Conservation (phyloP, 768 basidiomycete genomes). For the Collybiopsis confluens region DNA sequence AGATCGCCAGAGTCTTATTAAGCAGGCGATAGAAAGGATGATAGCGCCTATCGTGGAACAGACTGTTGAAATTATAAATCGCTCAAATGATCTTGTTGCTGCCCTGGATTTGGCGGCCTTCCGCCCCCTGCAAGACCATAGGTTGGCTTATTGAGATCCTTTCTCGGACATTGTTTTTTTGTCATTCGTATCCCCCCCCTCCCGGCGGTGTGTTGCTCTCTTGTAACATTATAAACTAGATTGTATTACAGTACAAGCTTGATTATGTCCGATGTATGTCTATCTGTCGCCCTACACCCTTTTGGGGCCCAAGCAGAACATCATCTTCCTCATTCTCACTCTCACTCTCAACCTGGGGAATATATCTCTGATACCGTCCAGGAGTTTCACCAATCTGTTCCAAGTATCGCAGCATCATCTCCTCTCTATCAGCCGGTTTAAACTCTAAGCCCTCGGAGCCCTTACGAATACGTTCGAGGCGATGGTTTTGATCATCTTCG, state of each 20-base stretch:
- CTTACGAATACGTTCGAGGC: constrained; percentile 40
- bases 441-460: constrained; percentile 87
- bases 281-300: no score
- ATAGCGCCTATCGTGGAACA: not conserved
- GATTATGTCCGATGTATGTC: no score
- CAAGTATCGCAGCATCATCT: constrained; percentile 57
- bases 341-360: constrained; percentile 49
- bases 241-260: not conserved
- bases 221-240: no score
- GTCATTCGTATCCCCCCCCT: not conserved
- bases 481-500: constrained; percentile 21
- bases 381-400: constrained; percentile 47
- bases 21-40: not conserved
- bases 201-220: not conserved
- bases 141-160: no score
- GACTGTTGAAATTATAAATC: not conserved
- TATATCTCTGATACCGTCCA: constrained; percentile 65
- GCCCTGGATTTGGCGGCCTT: no score
- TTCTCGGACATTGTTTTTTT: not conserved
- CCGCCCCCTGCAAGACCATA: no score
- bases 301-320: no score
- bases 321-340: constrained; percentile 37
- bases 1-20: not conserved
- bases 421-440: constrained; percentile 54
- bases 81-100: not conserved